Base-by-base conservation (phyloP, 1,139 yeast species). In the Insectozyma bohioensis region DNA sequence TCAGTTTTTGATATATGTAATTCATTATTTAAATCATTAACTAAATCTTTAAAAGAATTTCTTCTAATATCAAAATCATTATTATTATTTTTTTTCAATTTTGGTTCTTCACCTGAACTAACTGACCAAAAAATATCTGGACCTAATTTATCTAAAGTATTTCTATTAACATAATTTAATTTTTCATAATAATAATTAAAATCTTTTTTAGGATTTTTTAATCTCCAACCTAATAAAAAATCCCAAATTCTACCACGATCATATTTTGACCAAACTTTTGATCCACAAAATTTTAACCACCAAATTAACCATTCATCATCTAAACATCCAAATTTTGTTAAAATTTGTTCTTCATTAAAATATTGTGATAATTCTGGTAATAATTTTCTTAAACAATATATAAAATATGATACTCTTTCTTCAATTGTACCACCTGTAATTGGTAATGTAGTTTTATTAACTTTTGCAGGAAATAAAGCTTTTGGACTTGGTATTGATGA, bases 201-300 rank as follows among this genome's bases (percentile, higher is more conserved):
- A 27, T 54, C 53, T 31, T 58, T 52, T 36, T 56, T 63, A 6
- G 59, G 55, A 41, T 63, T 67, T 37, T 63, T 61, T 34, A 72
- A 64, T 48, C 95, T 72, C 80, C 92, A 87, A 3, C 96, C 95
- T 22, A 90, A 58, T 36, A 88, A 59, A 47, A 80, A 62, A 61
- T 90, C 97, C 97, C 97, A 90, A 12, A 87, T 70, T 41, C 96
- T 69, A 4, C 94, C 96, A 35, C 96, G 63, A 56, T 87, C 96
- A 42, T 72, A 71, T 41, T 82, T 72, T 33, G 90, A 82, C 78
- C 95, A 80, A 6, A 84, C 90, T 56, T 85, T 85, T 9, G 94
- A 76, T n/a, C 97, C 97, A 51, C 86, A 77, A 71, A 86, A 88
- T 52, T 88, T 86, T 43, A 88, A 66, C 97, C 97, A 90, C 95